Base-by-base conservation (phyloP, 2,329 filamentous ascomycete species). In the Monilinia polystroma region DNA sequence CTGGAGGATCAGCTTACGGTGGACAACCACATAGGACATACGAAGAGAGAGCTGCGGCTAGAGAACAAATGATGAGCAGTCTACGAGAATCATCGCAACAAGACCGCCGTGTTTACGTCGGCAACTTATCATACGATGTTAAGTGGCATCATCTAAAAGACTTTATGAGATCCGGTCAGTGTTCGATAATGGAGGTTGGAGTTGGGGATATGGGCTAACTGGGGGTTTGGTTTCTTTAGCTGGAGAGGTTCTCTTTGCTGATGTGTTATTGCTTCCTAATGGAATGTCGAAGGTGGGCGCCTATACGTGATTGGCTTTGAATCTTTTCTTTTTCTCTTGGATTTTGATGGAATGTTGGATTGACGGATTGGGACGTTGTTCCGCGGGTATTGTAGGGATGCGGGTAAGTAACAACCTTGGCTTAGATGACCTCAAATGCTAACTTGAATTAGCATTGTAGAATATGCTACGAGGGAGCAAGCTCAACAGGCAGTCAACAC, bases 231-330 rank as follows among this genome's bases (percentile, higher is more conserved):
- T 71, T 72, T 66, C 65, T 75, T 77, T 81, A 98, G 95, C 95
- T 84, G 95, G 95, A 87, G 94, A 98, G 82, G 95, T 99, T 80
- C 88, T 98, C 84, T 99, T 97, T 84, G 95, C 95, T 84, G 95
- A 99, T 87, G 95, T 99, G 79, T 89, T 99, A 82, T 86, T 97
- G 81, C 93, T 99, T 90, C 95, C 95, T 78, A 99, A 99, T 87
- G 95, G 95, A 93, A 99, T 99, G 95, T 98, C 94, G 92, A 99
- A 99, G 94, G 94, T 98, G 93, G 92, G 92, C 93, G 88, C 89
- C 86, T 90, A 91, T 85, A 88, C 84, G 85, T 93, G 90, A 90
- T 87, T 89, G 87, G 91, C 91, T 87, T 82, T 88, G 79, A 81
- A 82, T 85, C 79, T 81, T 82, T 82, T 80, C 76, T 79, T 80